Evolutionary conservation across 2,329 filamentous ascomycete species (phyloP).

Genomic region (Sporothrix pallida): DNA sequence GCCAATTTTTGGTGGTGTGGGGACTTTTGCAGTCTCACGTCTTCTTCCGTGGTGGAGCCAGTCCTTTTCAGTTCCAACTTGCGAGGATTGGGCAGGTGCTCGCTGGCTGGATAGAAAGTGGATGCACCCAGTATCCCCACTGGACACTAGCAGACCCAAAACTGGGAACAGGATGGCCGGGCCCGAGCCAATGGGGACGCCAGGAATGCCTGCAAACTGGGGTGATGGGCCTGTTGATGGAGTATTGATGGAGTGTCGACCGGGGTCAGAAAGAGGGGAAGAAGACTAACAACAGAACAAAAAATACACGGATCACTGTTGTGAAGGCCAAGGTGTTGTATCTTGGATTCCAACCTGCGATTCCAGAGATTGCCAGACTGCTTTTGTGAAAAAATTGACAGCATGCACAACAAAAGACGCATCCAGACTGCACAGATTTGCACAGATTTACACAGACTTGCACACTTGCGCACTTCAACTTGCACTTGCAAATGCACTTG

Average conservation of each 20-base stretch:
- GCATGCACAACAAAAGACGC: background rate
- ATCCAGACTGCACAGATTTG: background rate
- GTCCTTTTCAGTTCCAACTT: background rate
- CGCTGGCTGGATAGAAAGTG: background rate
- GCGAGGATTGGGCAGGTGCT: constrained; percentile 10
- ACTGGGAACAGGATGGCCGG: constrained; percentile 9
- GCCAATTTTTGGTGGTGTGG: too few relatives aligned
- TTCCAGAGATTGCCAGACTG: background rate
- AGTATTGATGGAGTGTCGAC: background rate
- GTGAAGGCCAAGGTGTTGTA: background rate
- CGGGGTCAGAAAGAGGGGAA: background rate
- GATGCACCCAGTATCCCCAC: too few relatives aligned
- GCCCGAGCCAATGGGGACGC: background rate
- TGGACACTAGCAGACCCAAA: background rate
- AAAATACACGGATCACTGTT: background rate
- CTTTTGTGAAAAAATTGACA: background rate
- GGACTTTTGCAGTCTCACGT: too few relatives aligned
- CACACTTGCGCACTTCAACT: background rate
- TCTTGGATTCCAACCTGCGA: background rate
- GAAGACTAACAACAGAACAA: background rate
- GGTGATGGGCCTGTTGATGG: background rate
- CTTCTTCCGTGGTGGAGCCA: too few relatives aligned
- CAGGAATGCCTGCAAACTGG: background rate
- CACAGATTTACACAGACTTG: too few relatives aligned
- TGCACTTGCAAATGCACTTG: background rate